Percentiles rank a stretch among this genome's conserved stretches.
These are phyloP conservation scores for Trichoderma semiorbis DNA, from an alignment of 2,329 filamentous ascomycete genomes.

Conservation along the genomic window DNA sequence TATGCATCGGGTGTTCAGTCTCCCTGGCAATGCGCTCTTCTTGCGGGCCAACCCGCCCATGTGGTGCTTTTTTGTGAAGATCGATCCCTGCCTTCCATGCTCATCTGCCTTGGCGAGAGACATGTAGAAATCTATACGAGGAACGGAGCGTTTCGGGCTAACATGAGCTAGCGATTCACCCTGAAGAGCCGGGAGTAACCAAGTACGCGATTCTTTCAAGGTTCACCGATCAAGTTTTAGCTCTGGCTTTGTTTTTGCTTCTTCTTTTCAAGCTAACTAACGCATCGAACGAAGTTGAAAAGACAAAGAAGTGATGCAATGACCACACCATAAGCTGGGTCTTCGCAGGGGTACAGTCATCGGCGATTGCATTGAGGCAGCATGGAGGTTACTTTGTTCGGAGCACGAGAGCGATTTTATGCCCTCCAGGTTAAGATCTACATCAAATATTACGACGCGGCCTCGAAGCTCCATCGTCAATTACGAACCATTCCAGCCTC, in stretches of 20 bases:
- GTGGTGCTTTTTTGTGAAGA: slow-evolving; percentile 3
- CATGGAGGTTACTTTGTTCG: not conserved
- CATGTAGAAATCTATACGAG: not conserved
- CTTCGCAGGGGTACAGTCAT: not conserved
- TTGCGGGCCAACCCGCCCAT: not conserved
- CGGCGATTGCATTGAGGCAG: not conserved
- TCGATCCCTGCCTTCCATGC: slow-evolving; percentile 3
- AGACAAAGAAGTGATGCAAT: not conserved
- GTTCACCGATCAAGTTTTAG: not conserved
- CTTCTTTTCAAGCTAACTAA: not conserved
- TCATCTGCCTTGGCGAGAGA: not conserved
- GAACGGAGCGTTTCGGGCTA: not conserved
- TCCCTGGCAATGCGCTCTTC: slow-evolving; percentile 14
- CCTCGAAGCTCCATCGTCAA: not conserved
- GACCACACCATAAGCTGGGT: not conserved
- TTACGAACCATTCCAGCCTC: slow-evolving; percentile 8
- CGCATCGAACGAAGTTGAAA: not conserved
- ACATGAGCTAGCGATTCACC: not conserved
- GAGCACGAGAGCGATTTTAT: not conserved
- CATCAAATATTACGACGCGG: not conserved
- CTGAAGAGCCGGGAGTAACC: not conserved
- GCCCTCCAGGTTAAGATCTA: not conserved
- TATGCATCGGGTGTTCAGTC: slow-evolving; percentile 16
- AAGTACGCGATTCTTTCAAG: not conserved
- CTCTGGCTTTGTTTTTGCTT: not conserved